phyloP scores from a whole-genome alignment of 2,329 filamentous ascomycete genomes.

The Xylariaceae sp. region DNA sequence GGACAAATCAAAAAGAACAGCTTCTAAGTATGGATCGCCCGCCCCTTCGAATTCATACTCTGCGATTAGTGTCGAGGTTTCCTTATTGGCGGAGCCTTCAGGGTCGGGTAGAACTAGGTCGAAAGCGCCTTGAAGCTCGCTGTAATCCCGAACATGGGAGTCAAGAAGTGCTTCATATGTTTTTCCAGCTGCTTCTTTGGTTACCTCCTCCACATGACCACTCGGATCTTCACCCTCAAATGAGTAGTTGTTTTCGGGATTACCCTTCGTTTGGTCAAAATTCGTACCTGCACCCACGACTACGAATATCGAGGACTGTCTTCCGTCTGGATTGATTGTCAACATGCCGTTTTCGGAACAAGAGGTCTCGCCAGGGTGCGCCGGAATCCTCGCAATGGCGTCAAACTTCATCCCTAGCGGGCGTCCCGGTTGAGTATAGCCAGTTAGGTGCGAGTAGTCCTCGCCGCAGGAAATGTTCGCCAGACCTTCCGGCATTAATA shows the following conservation, averaged over 20 bases:
- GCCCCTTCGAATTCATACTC: slow-evolving; percentile 35
- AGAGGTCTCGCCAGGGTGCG: slow-evolving; percentile 13
- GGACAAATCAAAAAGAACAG: slow-evolving; percentile 55
- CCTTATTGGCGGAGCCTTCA: slow-evolving; percentile 41
- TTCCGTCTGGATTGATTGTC: slow-evolving; percentile 29
- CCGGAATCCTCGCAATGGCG: slow-evolving; percentile 39
- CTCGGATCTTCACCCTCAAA: slow-evolving; percentile 53
- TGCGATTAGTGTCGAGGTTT: slow-evolving; percentile 41
- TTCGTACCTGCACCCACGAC: slow-evolving; percentile 51
- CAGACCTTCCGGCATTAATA: slow-evolving; percentile 35
- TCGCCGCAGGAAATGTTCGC: slow-evolving; percentile 38
- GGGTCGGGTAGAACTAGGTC: slow-evolving; percentile 49
- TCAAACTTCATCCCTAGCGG: slow-evolving; percentile 50
- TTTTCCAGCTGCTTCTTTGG: slow-evolving; percentile 39
- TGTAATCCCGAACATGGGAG: slow-evolving; percentile 47
- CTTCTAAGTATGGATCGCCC: slow-evolving; percentile 56
- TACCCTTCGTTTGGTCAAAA: slow-evolving; percentile 54
- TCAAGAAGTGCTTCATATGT: slow-evolving; percentile 36
- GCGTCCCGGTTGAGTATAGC: slow-evolving; percentile 43
- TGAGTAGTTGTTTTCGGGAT: slow-evolving; percentile 44
- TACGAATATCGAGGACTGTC: slow-evolving; percentile 38
- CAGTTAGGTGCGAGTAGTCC: slow-evolving; percentile 37
- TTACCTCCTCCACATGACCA: slow-evolving; percentile 39
- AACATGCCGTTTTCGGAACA: slow-evolving; percentile 32
- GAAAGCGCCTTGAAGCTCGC: slow-evolving; percentile 43